A percentile compares a stretch with the other conserved stretches of the same genome.
phyloP scores from a whole-genome alignment of 352 stramenopile genomes.

The Phytophthora kernoviae region DNA sequence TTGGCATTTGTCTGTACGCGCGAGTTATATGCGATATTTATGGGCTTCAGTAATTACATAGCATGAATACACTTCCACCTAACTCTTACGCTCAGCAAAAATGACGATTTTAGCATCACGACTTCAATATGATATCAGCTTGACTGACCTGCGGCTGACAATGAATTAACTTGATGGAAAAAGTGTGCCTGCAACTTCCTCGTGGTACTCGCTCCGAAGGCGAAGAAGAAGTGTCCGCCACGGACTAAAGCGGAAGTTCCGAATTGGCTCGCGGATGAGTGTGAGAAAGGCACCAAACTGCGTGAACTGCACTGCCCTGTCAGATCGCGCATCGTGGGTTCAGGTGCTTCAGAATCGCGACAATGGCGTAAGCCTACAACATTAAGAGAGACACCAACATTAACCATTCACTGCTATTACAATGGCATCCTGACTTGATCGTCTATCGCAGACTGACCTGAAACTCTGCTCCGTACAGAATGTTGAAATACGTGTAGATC shows the following conservation, averaged over 20 bases:
- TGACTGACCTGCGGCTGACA: no score
- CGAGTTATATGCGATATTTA: no score
- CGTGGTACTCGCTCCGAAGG: constrained; percentile 57
- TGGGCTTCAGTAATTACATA: no score
- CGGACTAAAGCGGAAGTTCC: constrained; percentile 48
- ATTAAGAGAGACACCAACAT: no score
- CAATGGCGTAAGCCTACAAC: constrained; percentile 56
- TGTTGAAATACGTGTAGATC: constrained; percentile 51
- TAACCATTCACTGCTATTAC: background rate
- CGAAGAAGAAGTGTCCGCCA: constrained; percentile 47
- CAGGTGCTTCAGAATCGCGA: constrained; percentile 55
- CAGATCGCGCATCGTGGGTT: constrained; percentile 41
- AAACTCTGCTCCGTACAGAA: constrained; percentile 65
- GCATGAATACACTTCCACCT: no score
- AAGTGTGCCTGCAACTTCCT: constrained; percentile 37
- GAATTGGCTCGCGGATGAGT: constrained; percentile 47
- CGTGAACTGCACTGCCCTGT: constrained; percentile 29
- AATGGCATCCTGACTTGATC: background rate
- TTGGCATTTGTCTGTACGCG: no score
- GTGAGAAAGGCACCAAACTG: constrained; percentile 37
- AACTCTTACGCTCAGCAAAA: no score
- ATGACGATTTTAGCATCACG: no score
- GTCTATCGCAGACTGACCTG: constrained; percentile 36
- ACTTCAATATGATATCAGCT: no score
- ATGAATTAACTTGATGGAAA: constrained; percentile 11